Conservation (phyloP, 2,329 filamentous ascomycete genomes). For the Alternaria rosae region DNA sequence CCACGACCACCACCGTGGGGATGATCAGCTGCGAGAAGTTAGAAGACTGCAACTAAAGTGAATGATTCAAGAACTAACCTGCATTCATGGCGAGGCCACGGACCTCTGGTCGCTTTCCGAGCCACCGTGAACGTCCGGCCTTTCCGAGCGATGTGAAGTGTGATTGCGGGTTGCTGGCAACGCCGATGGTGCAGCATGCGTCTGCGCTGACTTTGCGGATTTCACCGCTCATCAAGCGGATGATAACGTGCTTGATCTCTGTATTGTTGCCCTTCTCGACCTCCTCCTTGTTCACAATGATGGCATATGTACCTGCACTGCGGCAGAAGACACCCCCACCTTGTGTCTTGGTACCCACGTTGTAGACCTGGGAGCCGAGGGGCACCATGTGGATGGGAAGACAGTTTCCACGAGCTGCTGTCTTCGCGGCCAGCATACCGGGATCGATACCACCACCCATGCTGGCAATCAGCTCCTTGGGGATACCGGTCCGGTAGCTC, state of each 20-base stretch:
- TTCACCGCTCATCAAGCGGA: slow-evolving; percentile 91
- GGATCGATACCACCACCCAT: slow-evolving; percentile 96
- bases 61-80: slow-evolving; percentile 56
- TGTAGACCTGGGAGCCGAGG: slow-evolving; percentile 90
- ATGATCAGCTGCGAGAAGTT: slow-evolving; percentile 73
- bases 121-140: slow-evolving; percentile 89
- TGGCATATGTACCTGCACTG: slow-evolving; percentile 90
- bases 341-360: slow-evolving; percentile 77
- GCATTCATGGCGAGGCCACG: slow-evolving; percentile 99
- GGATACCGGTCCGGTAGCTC: slow-evolving; percentile 90
- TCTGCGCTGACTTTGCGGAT: slow-evolving; percentile 88
- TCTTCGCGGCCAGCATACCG: slow-evolving; percentile 93
- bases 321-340: slow-evolving; percentile 89
- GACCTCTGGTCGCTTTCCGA: slow-evolving; percentile 93
- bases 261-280: slow-evolving; percentile 64
- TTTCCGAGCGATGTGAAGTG: slow-evolving; percentile 93
- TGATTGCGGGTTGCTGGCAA: slow-evolving; percentile 91
- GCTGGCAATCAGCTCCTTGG: slow-evolving; percentile 80
- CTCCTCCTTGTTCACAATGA: slow-evolving; percentile 88
- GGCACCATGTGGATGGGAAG: slow-evolving; percentile 95
- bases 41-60: slow-evolving; percentile 7
- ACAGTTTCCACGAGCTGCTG: slow-evolving; percentile 93
- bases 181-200: slow-evolving; percentile 91
- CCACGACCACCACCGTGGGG: slow-evolving; percentile 98
- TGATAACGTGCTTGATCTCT: slow-evolving; percentile 78